Evolutionary conservation across 2,329 filamentous ascomycete species (phyloP).

Genomic region (Lachnellula willkommii): DNA sequence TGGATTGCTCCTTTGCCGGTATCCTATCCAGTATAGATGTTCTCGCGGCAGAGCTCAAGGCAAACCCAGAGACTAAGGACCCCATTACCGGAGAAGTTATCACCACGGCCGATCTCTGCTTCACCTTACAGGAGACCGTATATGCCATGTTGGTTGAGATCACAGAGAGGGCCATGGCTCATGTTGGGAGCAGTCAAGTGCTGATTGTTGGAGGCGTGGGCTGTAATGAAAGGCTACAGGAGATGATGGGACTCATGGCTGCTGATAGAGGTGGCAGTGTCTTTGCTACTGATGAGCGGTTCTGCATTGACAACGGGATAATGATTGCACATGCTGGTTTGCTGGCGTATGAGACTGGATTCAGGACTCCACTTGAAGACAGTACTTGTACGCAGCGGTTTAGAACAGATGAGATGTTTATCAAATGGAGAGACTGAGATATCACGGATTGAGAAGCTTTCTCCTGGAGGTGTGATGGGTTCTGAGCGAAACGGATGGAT

Average conservation of each 20-base stretch:
- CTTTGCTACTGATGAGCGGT: constrained; percentile 92
- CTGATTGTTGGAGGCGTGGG: constrained; percentile 94
- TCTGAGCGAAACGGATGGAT: background rate
- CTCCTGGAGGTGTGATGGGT: background rate
- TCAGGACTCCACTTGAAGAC: constrained; percentile 69
- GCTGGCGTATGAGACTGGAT: constrained; percentile 76
- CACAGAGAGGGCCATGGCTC: constrained; percentile 96
- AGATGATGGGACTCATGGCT: constrained; percentile 99
- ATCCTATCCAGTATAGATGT: constrained; percentile 81
- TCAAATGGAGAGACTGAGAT: constrained; percentile 65
- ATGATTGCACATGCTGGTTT: constrained; percentile 98
- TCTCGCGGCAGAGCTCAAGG: constrained; percentile 63
- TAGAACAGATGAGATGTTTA: constrained; percentile 73
- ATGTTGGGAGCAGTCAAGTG: constrained; percentile 86
- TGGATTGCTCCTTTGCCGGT: constrained; percentile 96
- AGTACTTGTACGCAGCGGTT: constrained; percentile 82
- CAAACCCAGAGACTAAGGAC: constrained; percentile 39
- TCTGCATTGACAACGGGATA: constrained; percentile 98
- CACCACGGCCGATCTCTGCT: constrained; percentile 82
- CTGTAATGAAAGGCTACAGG: constrained; percentile 87
- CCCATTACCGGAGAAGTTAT: constrained; percentile 52
- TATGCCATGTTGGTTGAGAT: constrained; percentile 98
- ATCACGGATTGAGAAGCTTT: background rate
- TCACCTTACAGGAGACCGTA: constrained; percentile 90
- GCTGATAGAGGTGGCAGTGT: constrained; percentile 81